A percentile compares a stretch with the other conserved stretches of the same genome.
These are phyloP conservation scores for Leptographium galeiforme DNA, from an alignment of 2,329 filamentous ascomycete genomes.

Conservation along the genomic window DNA sequence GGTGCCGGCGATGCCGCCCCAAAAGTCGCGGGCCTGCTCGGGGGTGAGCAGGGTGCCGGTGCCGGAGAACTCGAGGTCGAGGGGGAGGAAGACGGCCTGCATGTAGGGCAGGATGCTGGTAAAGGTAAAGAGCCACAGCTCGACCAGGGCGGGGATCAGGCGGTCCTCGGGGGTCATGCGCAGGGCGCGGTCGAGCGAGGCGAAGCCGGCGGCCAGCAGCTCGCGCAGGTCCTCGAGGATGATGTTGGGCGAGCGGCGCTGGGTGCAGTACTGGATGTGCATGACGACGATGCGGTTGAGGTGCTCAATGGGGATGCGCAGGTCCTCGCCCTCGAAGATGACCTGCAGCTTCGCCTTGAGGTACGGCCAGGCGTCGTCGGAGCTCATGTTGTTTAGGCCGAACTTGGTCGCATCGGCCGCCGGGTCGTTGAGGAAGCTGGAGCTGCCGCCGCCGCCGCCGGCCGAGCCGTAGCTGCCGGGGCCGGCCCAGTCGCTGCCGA, in stretches of 20 bases:
- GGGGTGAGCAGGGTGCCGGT: slow-evolving; percentile 63
- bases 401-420: slow-evolving; percentile 40
- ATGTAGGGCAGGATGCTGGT: slow-evolving; percentile 84
- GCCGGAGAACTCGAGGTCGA: slow-evolving; percentile 88
- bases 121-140: slow-evolving; percentile 90
- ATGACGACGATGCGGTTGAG: slow-evolving; percentile 69
- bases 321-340: slow-evolving; percentile 70
- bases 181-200: slow-evolving; percentile 71
- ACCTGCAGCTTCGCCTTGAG: slow-evolving; percentile 62
- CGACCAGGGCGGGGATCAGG: slow-evolving; percentile 79
- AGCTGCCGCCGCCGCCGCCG: slow-evolving; percentile 26
- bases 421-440: slow-evolving; percentile 33
- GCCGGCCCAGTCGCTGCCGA: slow-evolving; percentile 32
- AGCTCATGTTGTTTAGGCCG: slow-evolving; percentile 55
- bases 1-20: slow-evolving; percentile 48
- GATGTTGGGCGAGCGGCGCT: slow-evolving; percentile 54
- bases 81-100: slow-evolving; percentile 83
- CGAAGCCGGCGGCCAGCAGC: slow-evolving; percentile 68
- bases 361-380: slow-evolving; percentile 73
- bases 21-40: slow-evolving; percentile 78
- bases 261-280: slow-evolving; percentile 66
- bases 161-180: slow-evolving; percentile 68
- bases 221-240: slow-evolving; percentile 68
- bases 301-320: slow-evolving; percentile 69
- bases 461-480: slow-evolving; percentile 33